phyloP scores from a whole-genome alignment of 768 basidiomycete species.

The Termitomyces sp. region DNA sequence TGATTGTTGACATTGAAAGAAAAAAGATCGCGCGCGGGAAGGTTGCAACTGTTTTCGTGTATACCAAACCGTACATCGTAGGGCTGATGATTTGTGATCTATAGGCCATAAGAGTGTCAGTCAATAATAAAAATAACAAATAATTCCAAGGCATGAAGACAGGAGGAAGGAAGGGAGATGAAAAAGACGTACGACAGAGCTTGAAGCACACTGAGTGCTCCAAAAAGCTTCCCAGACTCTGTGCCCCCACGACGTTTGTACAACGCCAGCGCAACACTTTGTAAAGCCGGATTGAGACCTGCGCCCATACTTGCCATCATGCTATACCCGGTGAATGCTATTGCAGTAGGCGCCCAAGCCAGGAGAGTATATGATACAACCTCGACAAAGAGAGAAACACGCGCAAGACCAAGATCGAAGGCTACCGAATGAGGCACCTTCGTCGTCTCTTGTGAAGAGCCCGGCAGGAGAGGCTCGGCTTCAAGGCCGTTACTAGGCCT shows the following conservation, averaged over 20 bases:
- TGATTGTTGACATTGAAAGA: slow-evolving; percentile 39
- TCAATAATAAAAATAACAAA: not conserved
- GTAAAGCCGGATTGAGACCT: slow-evolving; percentile 63
- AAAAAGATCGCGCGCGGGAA: slow-evolving; percentile 72
- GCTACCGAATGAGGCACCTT: slow-evolving; percentile 37
- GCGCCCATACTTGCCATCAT: slow-evolving; percentile 53
- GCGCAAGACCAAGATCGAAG: slow-evolving; percentile 72
- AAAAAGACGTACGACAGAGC: slow-evolving; percentile 49
- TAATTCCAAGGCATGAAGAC: not conserved
- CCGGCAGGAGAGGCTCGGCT: slow-evolving; percentile 24
- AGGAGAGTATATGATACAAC: slow-evolving; percentile 47
- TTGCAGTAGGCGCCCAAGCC: slow-evolving; percentile 41
- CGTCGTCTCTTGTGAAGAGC: slow-evolving; percentile 8
- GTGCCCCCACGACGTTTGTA: slow-evolving; percentile 51
- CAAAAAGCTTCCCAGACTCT: slow-evolving; percentile 76
- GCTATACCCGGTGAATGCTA: slow-evolving; percentile 48
- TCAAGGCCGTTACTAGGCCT: slow-evolving; percentile 19
- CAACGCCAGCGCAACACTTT: slow-evolving; percentile 69
- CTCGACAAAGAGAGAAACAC: slow-evolving; percentile 58
- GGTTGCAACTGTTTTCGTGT: slow-evolving; percentile 63
- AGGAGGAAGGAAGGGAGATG: not conserved
- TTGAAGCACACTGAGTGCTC: slow-evolving; percentile 72
- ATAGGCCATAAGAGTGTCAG: not conserved
- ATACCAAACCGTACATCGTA: slow-evolving; percentile 67
- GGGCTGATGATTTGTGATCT: slow-evolving; percentile 69